A percentile compares a stretch with the other conserved stretches of the same genome.
These are phyloP conservation scores for Fomitopsis serialis DNA, from an alignment of 768 basidiomycete genomes.

Conservation along the genomic window DNA sequence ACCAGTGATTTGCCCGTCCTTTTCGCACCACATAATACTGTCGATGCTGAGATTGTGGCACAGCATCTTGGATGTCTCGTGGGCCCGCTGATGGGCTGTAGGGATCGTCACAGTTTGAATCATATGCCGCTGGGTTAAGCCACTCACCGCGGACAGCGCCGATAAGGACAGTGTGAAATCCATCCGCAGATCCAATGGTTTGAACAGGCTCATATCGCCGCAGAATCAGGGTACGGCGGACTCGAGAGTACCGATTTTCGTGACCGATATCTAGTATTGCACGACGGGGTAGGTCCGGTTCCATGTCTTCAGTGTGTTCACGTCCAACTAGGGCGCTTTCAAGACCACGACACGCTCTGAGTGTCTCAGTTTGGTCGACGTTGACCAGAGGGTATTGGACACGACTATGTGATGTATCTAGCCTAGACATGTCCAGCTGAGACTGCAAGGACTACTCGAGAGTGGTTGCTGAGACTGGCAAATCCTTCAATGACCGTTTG, in stretches of 20 bases:
- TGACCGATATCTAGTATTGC: neutral
- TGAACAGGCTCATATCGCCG: neutral
- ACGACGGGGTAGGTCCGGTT: neutral
- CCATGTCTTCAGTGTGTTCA: too few species aligned
- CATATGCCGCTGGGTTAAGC: too few species aligned
- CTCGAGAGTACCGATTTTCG: neutral
- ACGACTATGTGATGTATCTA: too few species aligned
- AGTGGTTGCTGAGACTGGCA: too few species aligned
- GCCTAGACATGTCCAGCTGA: too few species aligned
- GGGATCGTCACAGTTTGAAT: too few species aligned
- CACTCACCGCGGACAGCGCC: conserved; percentile 1
- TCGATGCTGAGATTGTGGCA: conserved; percentile 2
- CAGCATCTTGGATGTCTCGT: neutral
- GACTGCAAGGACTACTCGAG: too few species aligned
- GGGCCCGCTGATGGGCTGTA: neutral
- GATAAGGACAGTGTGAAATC: neutral
- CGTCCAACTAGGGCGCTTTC: too few species aligned
- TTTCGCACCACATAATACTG: conserved; percentile 3
- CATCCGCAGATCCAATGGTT: neutral
- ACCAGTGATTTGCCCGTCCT: neutral
- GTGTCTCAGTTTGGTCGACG: too few species aligned
- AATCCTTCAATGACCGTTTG: too few species aligned
- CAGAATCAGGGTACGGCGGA: neutral
- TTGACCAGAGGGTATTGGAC: too few species aligned
- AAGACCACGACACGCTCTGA: too few species aligned